phyloP scores from a whole-genome alignment of 352 stramenopile genomes.

The Phytophthora pseudosyringae region DNA sequence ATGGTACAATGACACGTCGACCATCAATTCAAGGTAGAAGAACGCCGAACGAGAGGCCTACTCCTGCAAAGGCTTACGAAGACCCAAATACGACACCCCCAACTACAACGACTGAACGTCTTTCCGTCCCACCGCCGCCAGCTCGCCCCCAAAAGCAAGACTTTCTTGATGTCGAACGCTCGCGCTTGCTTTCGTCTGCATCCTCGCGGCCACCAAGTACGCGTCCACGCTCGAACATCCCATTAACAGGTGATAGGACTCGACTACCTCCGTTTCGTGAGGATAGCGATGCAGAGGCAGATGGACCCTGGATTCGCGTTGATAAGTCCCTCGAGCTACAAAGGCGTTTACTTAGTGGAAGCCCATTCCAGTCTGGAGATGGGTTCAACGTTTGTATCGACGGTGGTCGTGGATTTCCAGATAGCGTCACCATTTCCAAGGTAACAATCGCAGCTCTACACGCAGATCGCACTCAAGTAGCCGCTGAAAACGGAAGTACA shows the following conservation, averaged over 20 bases:
- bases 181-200: slow-evolving; percentile 36
- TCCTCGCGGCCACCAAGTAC: slow-evolving; percentile 40
- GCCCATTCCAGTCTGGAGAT: slow-evolving; percentile 65
- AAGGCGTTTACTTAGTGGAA: slow-evolving; percentile 26
- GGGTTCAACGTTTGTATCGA: slow-evolving; percentile 88
- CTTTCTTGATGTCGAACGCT: slow-evolving; percentile 45
- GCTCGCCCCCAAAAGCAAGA: slow-evolving; percentile 25
- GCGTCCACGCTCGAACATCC: slow-evolving; percentile 33
- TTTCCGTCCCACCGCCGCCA: slow-evolving; percentile 4
- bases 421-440: slow-evolving; percentile 75
- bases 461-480: slow-evolving; percentile 50
- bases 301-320: slow-evolving; percentile 45
- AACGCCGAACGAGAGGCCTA: slow-evolving; percentile 4
- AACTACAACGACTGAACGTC: neutral
- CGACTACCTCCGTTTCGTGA: slow-evolving; percentile 34
- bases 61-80: slow-evolving; percentile 1
- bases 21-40: slow-evolving; percentile 18
- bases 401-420: slow-evolving; percentile 70
- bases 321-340: slow-evolving; percentile 44
- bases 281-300: slow-evolving; percentile 24
- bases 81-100: slow-evolving; percentile 7
- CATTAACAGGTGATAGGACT: slow-evolving; percentile 25
- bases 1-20: slow-evolving; percentile 1
- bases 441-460: slow-evolving; percentile 70
- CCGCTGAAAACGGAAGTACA: slow-evolving; percentile 32